Base-by-base conservation (phyloP, 1,284 basidiomycete genomes). In the Papiliotrema laurentii region DNA sequence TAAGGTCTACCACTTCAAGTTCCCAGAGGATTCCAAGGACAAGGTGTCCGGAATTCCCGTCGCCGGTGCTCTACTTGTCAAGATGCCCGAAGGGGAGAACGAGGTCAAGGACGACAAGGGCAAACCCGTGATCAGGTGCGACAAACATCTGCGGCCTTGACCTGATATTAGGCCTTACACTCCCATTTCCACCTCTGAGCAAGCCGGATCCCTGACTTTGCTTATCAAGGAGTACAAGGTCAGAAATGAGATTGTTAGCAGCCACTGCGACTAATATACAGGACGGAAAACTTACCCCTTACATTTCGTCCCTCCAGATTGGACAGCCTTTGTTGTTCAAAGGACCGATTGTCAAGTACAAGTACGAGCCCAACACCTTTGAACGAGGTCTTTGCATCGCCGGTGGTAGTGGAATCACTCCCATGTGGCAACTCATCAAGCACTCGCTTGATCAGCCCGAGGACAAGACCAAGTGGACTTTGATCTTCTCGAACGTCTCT, bases 391-490 rank as follows among this genome's bases (percentile, higher is more conserved):
- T 85, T 33, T 78, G 94, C 66, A 87, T 97, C 62, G 89, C 89
- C 37, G 94, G 94, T 37, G 76, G 76, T 27, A 70, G 68, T 45
- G 76, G 76, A 54, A 64, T 68, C 52, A 79, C 78, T 14, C 78
- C 78, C 22, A 76, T 77, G 63, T 78, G 73, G 60, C 77, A 79
- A 62, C 64, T 93, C 61, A 71, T 92, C 51, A 78, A 77, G 42
- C 81, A 91, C 71, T 85, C 87, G 4, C 80, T 93, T 47, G 45
- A 54, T 33, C 43, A 73, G n/a, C 64, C 77, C 2, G 83, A 87
- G 60, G 97, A 98, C 82, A 92, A 86, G 77, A 97, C 96, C 58
- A 91, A 93, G 70, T 94, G 89, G 75, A 96, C 87, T 43, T 79
- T 97, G 49, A 76, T 98, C 63, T 97, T 88, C 75, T 84, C 87